A percentile compares a stretch with the other conserved stretches of the same genome.
Evolutionary conservation across 768 basidiomycete species (phyloP).

Genomic region (Podaxis sp.): DNA sequence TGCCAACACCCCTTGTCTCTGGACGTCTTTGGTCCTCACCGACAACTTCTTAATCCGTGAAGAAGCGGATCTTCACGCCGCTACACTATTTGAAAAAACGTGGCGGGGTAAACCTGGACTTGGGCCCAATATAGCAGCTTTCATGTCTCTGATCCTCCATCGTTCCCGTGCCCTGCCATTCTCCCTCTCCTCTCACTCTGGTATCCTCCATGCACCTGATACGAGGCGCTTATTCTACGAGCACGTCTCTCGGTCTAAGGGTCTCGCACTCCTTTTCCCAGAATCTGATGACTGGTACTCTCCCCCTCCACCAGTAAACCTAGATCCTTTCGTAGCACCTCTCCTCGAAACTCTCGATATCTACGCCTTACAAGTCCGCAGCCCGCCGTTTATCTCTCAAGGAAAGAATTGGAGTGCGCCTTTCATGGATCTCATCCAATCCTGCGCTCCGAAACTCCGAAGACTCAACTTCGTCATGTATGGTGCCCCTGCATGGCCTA

Average conservation of each 20-base stretch:
- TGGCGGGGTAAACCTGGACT: not conserved
- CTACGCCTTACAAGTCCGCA: not conserved
- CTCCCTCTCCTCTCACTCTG: slow-evolving; percentile 8
- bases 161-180: slow-evolving; percentile 8
- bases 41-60: slow-evolving; percentile 4
- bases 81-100: not conserved
- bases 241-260: not conserved
- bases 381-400: not conserved
- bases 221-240: slow-evolving; percentile 1
- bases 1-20: slow-evolving; percentile 2
- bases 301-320: not conserved
- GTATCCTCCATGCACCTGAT: not conserved
- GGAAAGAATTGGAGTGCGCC: not conserved
- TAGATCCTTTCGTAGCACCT: slow-evolving; percentile 2
- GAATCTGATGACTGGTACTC: not conserved
- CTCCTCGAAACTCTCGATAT: slow-evolving; percentile 9
- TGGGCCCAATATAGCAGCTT: not conserved
- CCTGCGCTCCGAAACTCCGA: slow-evolving; percentile 5
- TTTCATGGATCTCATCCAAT: slow-evolving; percentile 8
- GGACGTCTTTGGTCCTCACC: slow-evolving; percentile 11
- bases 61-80: not conserved
- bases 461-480: slow-evolving; percentile 1
- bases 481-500: not conserved
- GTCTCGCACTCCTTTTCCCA: slow-evolving; percentile 10
- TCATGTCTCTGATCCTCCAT: slow-evolving; percentile 1